Evolutionary conservation across 2,329 filamentous ascomycete species (phyloP).

Genomic region (Fusarium domesticum): DNA sequence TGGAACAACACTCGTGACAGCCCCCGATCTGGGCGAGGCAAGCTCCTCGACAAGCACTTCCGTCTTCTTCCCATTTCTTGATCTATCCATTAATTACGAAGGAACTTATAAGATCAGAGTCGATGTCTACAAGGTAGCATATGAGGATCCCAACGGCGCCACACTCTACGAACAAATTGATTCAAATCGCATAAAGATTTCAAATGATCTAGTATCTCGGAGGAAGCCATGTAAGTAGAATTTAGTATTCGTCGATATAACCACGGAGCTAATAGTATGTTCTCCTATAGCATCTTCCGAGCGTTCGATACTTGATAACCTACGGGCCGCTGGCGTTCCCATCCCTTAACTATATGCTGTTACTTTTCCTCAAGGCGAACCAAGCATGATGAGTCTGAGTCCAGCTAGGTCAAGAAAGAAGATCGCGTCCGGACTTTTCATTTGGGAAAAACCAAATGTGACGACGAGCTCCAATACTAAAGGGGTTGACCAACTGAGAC

Average conservation of each 20-base stretch:
- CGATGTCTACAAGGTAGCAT: slow-evolving; percentile 27
- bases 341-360: background rate
- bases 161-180: slow-evolving; percentile 16
- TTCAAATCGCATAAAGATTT: slow-evolving; percentile 14
- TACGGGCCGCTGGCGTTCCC: slow-evolving; percentile 2
- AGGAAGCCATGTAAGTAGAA: slow-evolving; percentile 8
- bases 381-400: background rate
- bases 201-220: slow-evolving; percentile 4
- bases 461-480: too few relatives aligned
- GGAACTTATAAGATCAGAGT: slow-evolving; percentile 30
- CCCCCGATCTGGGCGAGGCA: slow-evolving; percentile 9
- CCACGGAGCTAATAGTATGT: background rate
- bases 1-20: slow-evolving; percentile 19
- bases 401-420: too few relatives aligned
- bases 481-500: too few relatives aligned
- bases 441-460: too few relatives aligned
- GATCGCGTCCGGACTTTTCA: too few relatives aligned
- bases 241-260: background rate
- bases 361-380: background rate
- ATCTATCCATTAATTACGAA: slow-evolving; percentile 21
- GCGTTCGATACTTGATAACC: background rate
- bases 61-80: slow-evolving; percentile 26
- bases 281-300: slow-evolving; percentile 6
- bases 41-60: slow-evolving; percentile 6
- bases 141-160: slow-evolving; percentile 9